Evolutionary conservation across 352 stramenopile species (phyloP).

Genomic region (Globisporangium emineosum): DNA sequence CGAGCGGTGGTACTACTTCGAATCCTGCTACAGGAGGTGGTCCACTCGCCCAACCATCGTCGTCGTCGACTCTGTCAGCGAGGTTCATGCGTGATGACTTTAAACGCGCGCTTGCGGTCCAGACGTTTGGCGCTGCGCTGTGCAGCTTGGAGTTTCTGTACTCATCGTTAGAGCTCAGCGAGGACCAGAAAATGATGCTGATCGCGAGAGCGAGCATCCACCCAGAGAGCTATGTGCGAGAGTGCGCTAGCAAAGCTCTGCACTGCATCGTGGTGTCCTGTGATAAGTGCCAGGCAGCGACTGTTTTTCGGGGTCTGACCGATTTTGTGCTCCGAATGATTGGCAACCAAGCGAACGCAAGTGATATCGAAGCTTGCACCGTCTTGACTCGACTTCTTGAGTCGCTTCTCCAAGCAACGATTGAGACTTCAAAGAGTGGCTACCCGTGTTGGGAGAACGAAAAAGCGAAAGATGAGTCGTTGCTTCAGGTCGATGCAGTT

Average conservation of each 20-base stretch:
- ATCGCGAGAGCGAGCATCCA: constrained; percentile 55
- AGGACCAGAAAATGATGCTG: constrained; percentile 65
- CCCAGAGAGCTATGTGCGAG: constrained; percentile 31
- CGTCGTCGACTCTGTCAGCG: background rate
- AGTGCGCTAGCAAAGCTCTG: constrained; percentile 35
- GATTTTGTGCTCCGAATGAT: constrained; percentile 61
- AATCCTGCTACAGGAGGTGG: background rate
- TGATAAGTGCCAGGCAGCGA: constrained; percentile 20
- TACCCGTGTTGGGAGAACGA: constrained; percentile 31
- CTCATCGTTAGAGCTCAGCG: constrained; percentile 38
- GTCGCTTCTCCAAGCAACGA: constrained; percentile 28
- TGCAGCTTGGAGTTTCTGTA: constrained; percentile 44
- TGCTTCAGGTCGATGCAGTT: constrained; percentile 63
- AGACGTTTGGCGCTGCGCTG: constrained; percentile 49
- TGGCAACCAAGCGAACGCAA: constrained; percentile 23
- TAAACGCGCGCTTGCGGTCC: constrained; percentile 42
- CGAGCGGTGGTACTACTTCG: constrained; percentile 9
- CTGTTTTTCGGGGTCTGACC: constrained; percentile 50
- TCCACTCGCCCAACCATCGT: background rate
- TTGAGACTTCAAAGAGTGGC: background rate
- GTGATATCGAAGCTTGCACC: constrained; percentile 31
- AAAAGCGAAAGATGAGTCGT: constrained; percentile 35
- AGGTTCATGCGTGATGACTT: constrained; percentile 40
- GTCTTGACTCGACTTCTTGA: constrained; percentile 32
- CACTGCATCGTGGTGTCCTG: constrained; percentile 26